Percentiles rank a stretch among this genome's conserved stretches.
Conservation (phyloP, 192 early-diverging fungal genomes). For the Backusella macrospora region DNA sequence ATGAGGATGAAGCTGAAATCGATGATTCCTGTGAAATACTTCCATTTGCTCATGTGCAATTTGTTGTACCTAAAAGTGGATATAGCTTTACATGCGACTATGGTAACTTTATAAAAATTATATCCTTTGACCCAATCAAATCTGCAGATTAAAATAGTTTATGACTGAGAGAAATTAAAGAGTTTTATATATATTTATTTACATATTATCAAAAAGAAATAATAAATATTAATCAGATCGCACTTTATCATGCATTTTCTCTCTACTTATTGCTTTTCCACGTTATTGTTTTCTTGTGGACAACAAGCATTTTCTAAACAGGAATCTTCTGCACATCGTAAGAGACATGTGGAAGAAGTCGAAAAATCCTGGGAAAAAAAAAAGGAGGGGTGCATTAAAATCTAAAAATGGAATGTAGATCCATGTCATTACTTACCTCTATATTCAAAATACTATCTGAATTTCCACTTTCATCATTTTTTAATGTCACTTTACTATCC, state of each 20-base stretch:
- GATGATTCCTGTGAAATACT: conserved; percentile 22
- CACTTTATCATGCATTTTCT: neutral
- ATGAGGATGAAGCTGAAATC: conserved; percentile 21
- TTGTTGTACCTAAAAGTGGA: conserved; percentile 1
- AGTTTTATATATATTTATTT: neutral
- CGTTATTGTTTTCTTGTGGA: conserved; percentile 16
- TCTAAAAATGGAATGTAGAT: neutral
- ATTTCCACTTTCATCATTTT: neutral
- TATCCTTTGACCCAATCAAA: conserved; percentile 17
- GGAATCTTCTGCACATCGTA: conserved; percentile 36
- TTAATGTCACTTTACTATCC: neutral
- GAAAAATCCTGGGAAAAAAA: conserved; percentile 9
- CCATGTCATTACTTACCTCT: neutral
- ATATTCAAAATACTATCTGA: conserved; percentile 7
- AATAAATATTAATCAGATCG: neutral
- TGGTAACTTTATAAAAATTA: conserved; percentile 32
- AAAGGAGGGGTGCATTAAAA: neutral
- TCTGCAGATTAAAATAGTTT: neutral
- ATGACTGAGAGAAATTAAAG: neutral
- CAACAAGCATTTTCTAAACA: conserved; percentile 46
- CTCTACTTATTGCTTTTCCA: neutral
- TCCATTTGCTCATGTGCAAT: conserved; percentile 21
- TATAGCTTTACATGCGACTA: conserved; percentile 30
- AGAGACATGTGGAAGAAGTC: conserved; percentile 27
- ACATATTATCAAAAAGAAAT: conserved; percentile 3